Evolutionary conservation across 164 flowering plant species (phyloP).

Genomic region (Chloranthus sessilifolius): DNA sequence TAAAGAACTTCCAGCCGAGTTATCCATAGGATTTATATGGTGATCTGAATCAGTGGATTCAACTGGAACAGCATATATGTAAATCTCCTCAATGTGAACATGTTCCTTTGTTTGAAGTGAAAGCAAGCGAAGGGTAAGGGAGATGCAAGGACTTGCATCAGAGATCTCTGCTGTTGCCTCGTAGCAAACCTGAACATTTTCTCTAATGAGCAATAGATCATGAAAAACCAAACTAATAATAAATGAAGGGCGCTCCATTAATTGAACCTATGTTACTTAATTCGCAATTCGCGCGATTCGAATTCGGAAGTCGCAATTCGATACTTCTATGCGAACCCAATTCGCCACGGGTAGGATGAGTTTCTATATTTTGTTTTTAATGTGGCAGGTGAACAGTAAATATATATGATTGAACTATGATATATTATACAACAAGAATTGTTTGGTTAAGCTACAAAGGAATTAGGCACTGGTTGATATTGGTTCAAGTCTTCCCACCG

Average conservation of each 20-base stretch:
- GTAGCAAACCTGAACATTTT: conserved; percentile 46
- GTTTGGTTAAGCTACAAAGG: background rate
- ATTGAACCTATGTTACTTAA: too few relatives aligned
- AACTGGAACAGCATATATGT: conserved; percentile 71
- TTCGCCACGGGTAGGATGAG: too few relatives aligned
- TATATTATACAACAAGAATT: background rate
- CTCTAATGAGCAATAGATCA: conserved; percentile 11
- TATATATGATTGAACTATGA: background rate
- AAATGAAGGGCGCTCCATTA: background rate
- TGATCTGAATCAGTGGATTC: conserved; percentile 34
- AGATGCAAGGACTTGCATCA: conserved; percentile 64
- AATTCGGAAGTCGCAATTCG: too few relatives aligned
- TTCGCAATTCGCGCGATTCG: too few relatives aligned
- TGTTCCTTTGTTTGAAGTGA: conserved; percentile 62
- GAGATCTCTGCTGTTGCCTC: conserved; percentile 92
- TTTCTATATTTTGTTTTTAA: too few relatives aligned
- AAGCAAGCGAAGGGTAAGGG: conserved; percentile 63
- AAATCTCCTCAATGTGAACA: conserved; percentile 62
- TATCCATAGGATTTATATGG: conserved; percentile 15
- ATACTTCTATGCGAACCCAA: too few relatives aligned
- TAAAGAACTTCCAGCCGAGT: conserved; percentile 48
- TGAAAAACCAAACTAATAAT: background rate
- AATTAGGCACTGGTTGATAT: too few relatives aligned
- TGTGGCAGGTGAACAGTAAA: too few relatives aligned
- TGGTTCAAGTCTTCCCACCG: too few relatives aligned